Evolutionary conservation across 257 asterid species (phyloP), one percentile per base, ranked within the genome.

Genomic region (Sherardia arvensis): DNA sequence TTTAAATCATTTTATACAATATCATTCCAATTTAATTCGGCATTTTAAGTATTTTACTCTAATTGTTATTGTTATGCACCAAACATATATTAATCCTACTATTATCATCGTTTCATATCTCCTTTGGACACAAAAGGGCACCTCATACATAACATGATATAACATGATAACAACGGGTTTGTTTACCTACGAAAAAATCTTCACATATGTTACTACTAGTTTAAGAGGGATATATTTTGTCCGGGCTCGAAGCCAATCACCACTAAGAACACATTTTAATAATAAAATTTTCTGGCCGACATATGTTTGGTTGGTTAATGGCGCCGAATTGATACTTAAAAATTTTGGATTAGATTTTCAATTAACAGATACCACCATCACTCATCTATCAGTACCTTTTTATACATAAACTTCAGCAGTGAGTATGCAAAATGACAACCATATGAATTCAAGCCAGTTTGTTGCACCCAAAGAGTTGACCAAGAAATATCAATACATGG

Each of bases 221-320:
- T 30, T 10, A n/a, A 48, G 23, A 21, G 25, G 10, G 18, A 3
- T 18, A 17, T 15, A 22, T 33, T 67, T 67, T 67, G 71, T 58
- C 71, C 7, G 29, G 27, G 45, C 29, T 57, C 17, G 47, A 47
- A 7, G 12, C 22, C 59, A 43, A 67, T 58, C 49, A 67, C 58
- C 58, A 67, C 29, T 56, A 4, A 5, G 57, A 22, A 33, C 65
- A 40, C 57, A n/a, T 59, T 40, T 56, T 38, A 28, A 26, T 38
- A 30, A 8, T 53, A 1, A 27, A 10, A 48, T 33, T 57, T 1
- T 38, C 23, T 66, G 36, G 26, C 28, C 61, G 64, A 58, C 59
- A 45, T 14, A 38, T 14, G 20, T 21, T 51, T 26, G 45, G 64
- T 25, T 48, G 61, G 20, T 33, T 22, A 64, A 27, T 27, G 32